Evolutionary conservation across 108 stramenopile genomes (phyloP).

Genomic region (Cyclotella choctawhatcheeana): DNA sequence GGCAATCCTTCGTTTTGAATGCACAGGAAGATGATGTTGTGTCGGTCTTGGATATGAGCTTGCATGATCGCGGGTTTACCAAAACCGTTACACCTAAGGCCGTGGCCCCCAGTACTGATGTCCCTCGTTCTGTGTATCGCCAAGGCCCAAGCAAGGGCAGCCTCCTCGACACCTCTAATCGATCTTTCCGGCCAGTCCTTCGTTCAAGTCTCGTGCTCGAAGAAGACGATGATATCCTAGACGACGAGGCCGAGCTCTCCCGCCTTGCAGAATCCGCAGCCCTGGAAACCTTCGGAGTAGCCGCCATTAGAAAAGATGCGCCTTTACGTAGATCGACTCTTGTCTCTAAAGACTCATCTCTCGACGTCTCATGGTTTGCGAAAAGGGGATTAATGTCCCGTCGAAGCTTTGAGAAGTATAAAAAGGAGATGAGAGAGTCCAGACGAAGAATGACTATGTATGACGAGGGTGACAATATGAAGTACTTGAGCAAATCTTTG

Average conservation of each 20-base stretch:
- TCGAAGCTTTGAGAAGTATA: constrained; percentile 6
- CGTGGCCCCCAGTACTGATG: neutral
- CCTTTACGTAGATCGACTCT: neutral
- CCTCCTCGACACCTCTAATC: neutral
- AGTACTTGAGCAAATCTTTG: neutral
- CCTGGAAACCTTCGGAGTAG: neutral
- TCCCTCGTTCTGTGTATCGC: neutral
- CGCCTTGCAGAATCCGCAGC: neutral
- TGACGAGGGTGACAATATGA: neutral
- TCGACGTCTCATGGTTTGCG: constrained; percentile 17
- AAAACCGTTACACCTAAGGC: neutral
- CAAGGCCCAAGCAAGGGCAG: neutral
- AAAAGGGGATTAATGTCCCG: constrained; percentile 2
- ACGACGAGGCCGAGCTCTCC: neutral
- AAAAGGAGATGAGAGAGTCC: constrained; percentile 10
- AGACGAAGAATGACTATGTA: neutral
- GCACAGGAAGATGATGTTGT: no score
- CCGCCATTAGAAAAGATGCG: neutral
- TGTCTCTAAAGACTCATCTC: neutral
- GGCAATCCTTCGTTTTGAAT: no score
- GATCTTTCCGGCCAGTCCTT: neutral
- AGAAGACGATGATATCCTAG: neutral
- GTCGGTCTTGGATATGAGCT: constrained; percentile 1
- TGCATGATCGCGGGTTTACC: neutral
- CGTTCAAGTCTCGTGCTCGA: neutral